A percentile compares a stretch with the other conserved stretches of the same genome.
These are phyloP conservation scores for Lecanicillium sp. DNA, from an alignment of 2,329 filamentous ascomycete species.

Conservation along the genomic window DNA sequence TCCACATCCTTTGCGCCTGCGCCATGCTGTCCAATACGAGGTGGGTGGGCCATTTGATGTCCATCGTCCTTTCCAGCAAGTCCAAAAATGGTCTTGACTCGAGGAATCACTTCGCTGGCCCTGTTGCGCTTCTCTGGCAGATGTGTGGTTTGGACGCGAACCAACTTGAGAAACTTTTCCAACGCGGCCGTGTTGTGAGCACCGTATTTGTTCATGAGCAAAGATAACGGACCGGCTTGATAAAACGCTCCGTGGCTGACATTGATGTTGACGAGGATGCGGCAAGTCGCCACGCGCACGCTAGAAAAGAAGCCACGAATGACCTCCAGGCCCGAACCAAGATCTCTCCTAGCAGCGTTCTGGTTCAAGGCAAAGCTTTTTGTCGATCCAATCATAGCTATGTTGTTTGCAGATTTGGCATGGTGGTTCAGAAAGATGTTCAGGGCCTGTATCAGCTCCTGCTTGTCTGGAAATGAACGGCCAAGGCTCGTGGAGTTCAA, in stretches of 20 bases:
- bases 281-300: conserved; percentile 22
- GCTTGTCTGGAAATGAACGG: conserved; percentile 15
- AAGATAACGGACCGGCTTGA: conserved; percentile 15
- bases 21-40: conserved; percentile 20
- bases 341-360: conserved; percentile 9
- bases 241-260: conserved; percentile 26
- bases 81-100: conserved; percentile 27
- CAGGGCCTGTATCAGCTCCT: conserved; percentile 14
- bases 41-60: conserved; percentile 15
- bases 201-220: conserved; percentile 9
- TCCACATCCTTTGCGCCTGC: conserved; percentile 43
- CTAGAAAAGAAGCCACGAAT: conserved; percentile 26
- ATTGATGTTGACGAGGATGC: conserved; percentile 27
- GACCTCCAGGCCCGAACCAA: conserved; percentile 19
- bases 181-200: conserved; percentile 12
- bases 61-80: conserved; percentile 28
- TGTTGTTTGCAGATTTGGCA: conserved; percentile 15
- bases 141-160: conserved; percentile 30
- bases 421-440: conserved; percentile 22
- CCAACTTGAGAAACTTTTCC: conserved; percentile 26
- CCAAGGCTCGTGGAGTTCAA: conserved; percentile 17
- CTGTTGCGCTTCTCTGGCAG: conserved; percentile 23
- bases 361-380: conserved; percentile 18
- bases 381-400: conserved; percentile 20
- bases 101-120: conserved; percentile 20